phyloP scores from a whole-genome alignment of 352 stramenopile genomes.

The Phytophthora fragariae region DNA sequence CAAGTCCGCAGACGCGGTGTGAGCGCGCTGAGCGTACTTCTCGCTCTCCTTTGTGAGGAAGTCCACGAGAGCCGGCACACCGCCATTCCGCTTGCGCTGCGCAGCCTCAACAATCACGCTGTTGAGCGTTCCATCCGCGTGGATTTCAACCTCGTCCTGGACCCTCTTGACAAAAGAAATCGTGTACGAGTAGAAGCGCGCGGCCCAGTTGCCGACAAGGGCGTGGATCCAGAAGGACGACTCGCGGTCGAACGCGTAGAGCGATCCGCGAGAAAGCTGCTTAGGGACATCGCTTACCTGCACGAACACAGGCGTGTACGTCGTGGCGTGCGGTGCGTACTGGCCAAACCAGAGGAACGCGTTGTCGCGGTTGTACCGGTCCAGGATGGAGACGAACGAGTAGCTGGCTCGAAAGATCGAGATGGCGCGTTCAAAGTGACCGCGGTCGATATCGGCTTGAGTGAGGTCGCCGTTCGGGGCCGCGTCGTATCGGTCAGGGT shows the following conservation, averaged over 20 bases:
- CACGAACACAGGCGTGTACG: conserved; percentile 92
- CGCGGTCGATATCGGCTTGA: conserved; percentile 52
- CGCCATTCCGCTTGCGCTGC: conserved; percentile 45
- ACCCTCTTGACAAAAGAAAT: conserved; percentile 65
- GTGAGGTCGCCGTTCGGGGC: conserved; percentile 58
- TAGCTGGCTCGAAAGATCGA: conserved; percentile 95
- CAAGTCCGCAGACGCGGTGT: conserved; percentile 60
- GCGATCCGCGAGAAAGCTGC: conserved; percentile 62
- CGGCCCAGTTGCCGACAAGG: conserved; percentile 88
- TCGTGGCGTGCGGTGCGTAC: conserved; percentile 88
- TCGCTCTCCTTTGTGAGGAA: conserved; percentile 71
- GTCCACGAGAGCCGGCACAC: conserved; percentile 51
- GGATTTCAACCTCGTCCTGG: conserved; percentile 68
- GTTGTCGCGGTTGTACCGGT: conserved; percentile 66
- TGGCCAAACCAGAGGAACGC: conserved; percentile 90
- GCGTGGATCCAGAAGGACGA: conserved; percentile 83
- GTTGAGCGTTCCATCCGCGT: conserved; percentile 43
- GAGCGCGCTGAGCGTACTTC: conserved; percentile 58
- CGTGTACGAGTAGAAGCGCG: conserved; percentile 77
- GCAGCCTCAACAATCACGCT: conserved; percentile 50
- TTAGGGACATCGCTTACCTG: conserved; percentile 54
- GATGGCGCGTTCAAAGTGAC: conserved; percentile 92
- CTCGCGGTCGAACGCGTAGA: conserved; percentile 69
- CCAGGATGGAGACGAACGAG: conserved; percentile 81
- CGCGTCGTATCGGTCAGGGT: conserved; percentile 90